Conservation (phyloP, 129 eudicot genomes). For the Tagetes patula region DNA sequence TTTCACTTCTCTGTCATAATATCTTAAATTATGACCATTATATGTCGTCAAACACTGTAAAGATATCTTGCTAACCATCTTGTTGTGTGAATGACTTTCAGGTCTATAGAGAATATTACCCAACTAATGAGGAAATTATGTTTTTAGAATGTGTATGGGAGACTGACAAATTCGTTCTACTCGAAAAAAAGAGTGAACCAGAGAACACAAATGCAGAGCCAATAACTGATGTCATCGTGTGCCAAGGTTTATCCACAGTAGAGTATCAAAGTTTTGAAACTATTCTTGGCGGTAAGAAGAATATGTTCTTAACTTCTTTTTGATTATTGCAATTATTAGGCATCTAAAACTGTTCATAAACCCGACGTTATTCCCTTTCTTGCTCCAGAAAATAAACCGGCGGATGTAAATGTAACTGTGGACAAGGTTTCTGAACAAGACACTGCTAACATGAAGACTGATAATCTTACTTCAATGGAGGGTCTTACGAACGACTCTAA, state of each 20-base stretch:
- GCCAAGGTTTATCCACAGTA: constrained; percentile 34
- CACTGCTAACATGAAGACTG: constrained; percentile 11
- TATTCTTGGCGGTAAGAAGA: constrained; percentile 65
- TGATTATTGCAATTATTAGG: neutral
- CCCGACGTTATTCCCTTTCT: neutral
- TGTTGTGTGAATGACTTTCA: constrained; percentile 25
- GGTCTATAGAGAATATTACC: constrained; percentile 81
- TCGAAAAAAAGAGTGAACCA: constrained; percentile 42
- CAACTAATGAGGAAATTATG: constrained; percentile 44
- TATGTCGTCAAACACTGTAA: neutral
- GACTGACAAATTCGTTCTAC: constrained; percentile 59
- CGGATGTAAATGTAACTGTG: constrained; percentile 23
- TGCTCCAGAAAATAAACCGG: constrained; percentile 32
- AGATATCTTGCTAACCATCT: neutral
- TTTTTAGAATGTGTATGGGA: constrained; percentile 73
- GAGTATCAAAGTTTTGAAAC: constrained; percentile 56
- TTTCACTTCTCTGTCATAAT: neutral
- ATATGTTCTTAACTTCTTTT: neutral
- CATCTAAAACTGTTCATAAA: neutral
- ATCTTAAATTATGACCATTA: neutral
- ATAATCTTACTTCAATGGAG: constrained; percentile 21
- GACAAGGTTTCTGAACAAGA: constrained; percentile 26
- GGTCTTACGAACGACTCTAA: constrained; percentile 21
- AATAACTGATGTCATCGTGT: constrained; percentile 29
- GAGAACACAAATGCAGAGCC: constrained; percentile 33